Percentiles rank a stretch among this genome's conserved stretches.
Conservation (phyloP, 2,329 filamentous ascomycete genomes). For the Ophiosphaerella herpotricha region DNA sequence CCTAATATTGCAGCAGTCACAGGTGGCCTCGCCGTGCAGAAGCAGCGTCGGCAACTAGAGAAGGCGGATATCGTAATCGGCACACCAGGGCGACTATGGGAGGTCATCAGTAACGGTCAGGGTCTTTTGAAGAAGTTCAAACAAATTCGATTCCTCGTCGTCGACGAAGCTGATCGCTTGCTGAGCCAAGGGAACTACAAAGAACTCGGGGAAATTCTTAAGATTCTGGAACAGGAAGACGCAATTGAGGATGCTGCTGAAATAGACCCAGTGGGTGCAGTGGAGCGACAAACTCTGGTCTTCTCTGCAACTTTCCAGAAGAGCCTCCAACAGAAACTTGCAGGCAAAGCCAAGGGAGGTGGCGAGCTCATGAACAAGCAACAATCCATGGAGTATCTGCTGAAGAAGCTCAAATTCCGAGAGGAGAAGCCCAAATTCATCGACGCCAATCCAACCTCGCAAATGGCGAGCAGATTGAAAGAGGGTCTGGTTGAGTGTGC, state of each 20-base stretch:
- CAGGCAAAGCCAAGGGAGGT: constrained; percentile 64
- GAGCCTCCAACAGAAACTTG: constrained; percentile 85
- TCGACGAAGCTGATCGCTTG: constrained; percentile 92
- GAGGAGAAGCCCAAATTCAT: constrained; percentile 86
- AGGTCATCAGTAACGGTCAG: constrained; percentile 78
- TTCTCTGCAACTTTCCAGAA: constrained; percentile 98
- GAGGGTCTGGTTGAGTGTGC: constrained; percentile 92
- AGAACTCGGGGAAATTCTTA: constrained; percentile 86
- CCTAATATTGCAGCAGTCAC: constrained; percentile 81
- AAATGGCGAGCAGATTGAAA: constrained; percentile 84
- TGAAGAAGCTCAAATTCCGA: constrained; percentile 86
- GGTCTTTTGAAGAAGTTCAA: constrained; percentile 73
- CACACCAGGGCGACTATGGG: constrained; percentile 92
- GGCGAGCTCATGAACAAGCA: constrained; percentile 69
- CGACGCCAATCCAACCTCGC: constrained; percentile 84
- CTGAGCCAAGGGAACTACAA: constrained; percentile 94
- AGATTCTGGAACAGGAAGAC: constrained; percentile 71
- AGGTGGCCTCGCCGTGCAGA: constrained; percentile 89
- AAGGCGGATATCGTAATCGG: constrained; percentile 91
- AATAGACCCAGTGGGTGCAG: constrained; percentile 17
- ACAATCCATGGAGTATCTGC: constrained; percentile 88
- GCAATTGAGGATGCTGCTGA: constrained; percentile 51
- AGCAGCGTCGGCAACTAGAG: constrained; percentile 83
- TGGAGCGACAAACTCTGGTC: constrained; percentile 80
- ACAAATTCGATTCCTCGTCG: constrained; percentile 77